Base-by-base conservation (phyloP, 163 green algal genomes). In the Scenedesmus sp. region DNA sequence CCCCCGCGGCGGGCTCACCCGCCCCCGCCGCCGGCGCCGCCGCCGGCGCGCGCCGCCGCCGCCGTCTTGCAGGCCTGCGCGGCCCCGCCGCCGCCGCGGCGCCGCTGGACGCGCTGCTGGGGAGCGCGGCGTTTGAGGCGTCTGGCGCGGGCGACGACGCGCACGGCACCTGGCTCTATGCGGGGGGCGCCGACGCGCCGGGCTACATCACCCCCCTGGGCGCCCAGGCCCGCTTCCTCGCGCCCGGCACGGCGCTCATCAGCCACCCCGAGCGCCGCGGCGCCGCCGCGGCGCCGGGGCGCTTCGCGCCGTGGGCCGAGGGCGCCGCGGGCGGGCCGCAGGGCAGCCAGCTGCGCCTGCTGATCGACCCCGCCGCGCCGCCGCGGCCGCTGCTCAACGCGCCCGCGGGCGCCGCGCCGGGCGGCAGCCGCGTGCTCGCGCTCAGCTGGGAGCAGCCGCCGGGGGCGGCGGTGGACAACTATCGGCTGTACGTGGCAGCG, bases 401-500 rank as follows among this genome's bases (percentile, higher is more conserved):
- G 33, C 7, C 53, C 45, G 26, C 13, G 18, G 29, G 5, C 9
- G 17, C 17, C 1, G 13, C 20, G 22, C 7, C 67, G 20, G 34
- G 66, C n/a, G 39, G 50, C 26, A 28, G 48, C 2, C n/a, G 34
- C 22, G 51, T 77, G 24, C 10, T 57, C 15, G 57, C 50, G 1
- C 15, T 77, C 1, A 28, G 14, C 0, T 77, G 69, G 69, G 10
- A 13, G 3, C 13, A 60, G 54, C 36, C 53, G 11, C n/a, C n/a
- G n/a, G 54, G 33, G 2, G 17, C 36, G 9, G 4, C 69, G 7
- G 54, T 67, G 11, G 20, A 67, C 2, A 34, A 67, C 26, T 77
- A 60, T 53, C 54, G 54, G 69, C 53, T 77, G 54, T 77, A 62
- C 45, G 54, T 77, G 50, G 53, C 69, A 14, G 69, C 69, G n/a